Percentiles rank a stretch among this genome's conserved stretches.
Conservation (phyloP, 2,329 filamentous ascomycete genomes). For the Blumeria graminis region DNA sequence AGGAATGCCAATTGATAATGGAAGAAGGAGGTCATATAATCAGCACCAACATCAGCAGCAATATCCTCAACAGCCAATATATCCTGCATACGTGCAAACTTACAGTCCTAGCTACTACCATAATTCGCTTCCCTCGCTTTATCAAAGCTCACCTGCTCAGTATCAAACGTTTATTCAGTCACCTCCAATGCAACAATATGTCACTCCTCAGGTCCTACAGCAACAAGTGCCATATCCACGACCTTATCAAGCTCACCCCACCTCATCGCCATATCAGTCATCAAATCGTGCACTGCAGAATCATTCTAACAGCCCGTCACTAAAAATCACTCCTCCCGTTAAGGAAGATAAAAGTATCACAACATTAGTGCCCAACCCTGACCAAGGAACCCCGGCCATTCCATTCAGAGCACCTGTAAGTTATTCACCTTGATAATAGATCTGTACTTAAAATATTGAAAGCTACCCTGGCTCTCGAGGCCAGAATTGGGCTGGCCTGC, state of each 20-base stretch:
- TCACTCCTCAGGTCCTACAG: constrained; percentile 18
- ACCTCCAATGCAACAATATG: constrained; percentile 29
- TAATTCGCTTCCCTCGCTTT: constrained; percentile 32
- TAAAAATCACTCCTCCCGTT: constrained; percentile 16
- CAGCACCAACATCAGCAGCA: constrained; percentile 18
- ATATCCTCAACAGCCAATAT: constrained; percentile 13
- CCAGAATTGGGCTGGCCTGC: constrained; percentile 27
- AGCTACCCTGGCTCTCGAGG: constrained; percentile 34
- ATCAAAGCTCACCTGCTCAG: constrained; percentile 24
- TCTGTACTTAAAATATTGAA: constrained; percentile 11
- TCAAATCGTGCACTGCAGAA: constrained; percentile 18
- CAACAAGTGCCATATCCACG: constrained; percentile 19
- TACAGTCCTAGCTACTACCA: constrained; percentile 27
- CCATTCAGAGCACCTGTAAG: constrained; percentile 28
- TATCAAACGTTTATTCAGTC: constrained; percentile 22
- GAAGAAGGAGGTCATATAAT: constrained; percentile 14
- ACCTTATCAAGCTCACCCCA: constrained; percentile 26
- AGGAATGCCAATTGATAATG: constrained; percentile 19
- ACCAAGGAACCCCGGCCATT: constrained; percentile 8
- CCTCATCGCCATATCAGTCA: constrained; percentile 32
- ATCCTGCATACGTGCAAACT: constrained; percentile 22
- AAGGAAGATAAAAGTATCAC: constrained; percentile 21
- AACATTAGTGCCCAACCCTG: constrained; percentile 11
- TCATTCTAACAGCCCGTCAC: constrained; percentile 16
- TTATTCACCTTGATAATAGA: constrained; percentile 5